Conservation (phyloP, 2,329 filamentous ascomycete genomes). For the Apiospora malaysiana region DNA sequence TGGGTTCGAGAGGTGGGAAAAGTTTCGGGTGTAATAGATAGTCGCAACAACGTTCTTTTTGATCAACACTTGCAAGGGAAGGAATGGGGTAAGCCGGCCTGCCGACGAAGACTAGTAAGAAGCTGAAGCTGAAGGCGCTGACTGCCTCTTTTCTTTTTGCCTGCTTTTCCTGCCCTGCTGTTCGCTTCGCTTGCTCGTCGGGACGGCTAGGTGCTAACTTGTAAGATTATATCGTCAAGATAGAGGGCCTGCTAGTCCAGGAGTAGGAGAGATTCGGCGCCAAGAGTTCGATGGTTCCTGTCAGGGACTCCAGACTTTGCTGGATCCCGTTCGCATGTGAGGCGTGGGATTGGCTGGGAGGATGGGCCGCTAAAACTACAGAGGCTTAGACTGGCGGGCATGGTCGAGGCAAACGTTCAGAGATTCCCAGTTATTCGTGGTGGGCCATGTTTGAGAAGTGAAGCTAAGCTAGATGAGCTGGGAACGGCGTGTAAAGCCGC, state of each 20-base stretch:
- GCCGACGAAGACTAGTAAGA: slow-evolving; percentile 5
- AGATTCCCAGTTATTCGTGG: slow-evolving; percentile 7
- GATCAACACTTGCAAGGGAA: slow-evolving; percentile 4
- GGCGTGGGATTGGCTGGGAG: slow-evolving; percentile 9
- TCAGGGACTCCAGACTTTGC: neutral
- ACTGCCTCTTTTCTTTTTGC: neutral
- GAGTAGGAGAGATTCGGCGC: neutral
- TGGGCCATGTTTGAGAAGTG: slow-evolving; percentile 20
- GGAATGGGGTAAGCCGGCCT: slow-evolving; percentile 12
- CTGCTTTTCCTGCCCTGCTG: neutral
- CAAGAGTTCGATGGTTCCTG: slow-evolving; percentile 17
- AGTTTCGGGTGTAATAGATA: neutral
- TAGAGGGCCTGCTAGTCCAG: neutral
- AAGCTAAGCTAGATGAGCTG: slow-evolving; percentile 17
- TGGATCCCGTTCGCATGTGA: neutral
- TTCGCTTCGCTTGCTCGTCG: neutral
- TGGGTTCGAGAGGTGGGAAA: neutral
- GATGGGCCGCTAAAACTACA: slow-evolving; percentile 2
- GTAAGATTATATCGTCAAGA: slow-evolving; percentile 6
- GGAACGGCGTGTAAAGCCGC: slow-evolving; percentile 15
- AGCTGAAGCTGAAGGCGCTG: slow-evolving; percentile 2
- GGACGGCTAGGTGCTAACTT: too few species aligned
- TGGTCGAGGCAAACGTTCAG: neutral
- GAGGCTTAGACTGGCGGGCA: slow-evolving; percentile 13
- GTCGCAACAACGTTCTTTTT: slow-evolving; percentile 17